Base-by-base conservation (phyloP, 495 filamentous ascomycete species). In the Amniculicola lignicola region DNA sequence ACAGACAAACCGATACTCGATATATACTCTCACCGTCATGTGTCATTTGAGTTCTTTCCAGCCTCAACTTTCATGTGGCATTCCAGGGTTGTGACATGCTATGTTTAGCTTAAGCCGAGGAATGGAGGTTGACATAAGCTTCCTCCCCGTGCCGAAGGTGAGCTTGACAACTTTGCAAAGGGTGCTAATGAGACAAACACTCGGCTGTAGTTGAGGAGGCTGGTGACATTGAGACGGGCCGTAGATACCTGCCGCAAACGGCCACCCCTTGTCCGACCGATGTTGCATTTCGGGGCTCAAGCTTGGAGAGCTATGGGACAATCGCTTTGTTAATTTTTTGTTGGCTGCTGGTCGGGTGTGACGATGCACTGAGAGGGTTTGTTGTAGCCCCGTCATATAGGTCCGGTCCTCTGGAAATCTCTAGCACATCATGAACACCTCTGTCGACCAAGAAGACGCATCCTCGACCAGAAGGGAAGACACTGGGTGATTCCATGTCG, bases 1-100 rank as follows among this genome's bases (percentile, higher is more conserved):
- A 39, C 22, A 39, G 15, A 50, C 57, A 50, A 65, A 45, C 51
- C 50, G 54, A 52, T 59, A 57, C 61, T 52, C 51, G 61, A 64
- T 65, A 65, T 65, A 61, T 58, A 65, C 46, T 28, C 16, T 23
- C 21, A 18, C 42, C 43, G 40, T 43, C 21, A 37, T 38, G 35
- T 22, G 23, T n/a, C 5, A 10, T 22, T 16, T 37, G 41, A 61
- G 51, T 64, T 55, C 56, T 35, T 59, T 39, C 61, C 61, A 60
- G 56, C 61, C 55, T 52, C 51, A 14, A 31, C 28, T 31, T 52
- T 58, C 24, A 46, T 15, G 15, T 18, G 33, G 40, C 61, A 59
- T 59, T 59, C 55, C 40, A 24, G 29, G 29, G 43, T n/a, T 45
- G 44, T 15, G 19, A 38, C n/a, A 9, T 50, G 21, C 56, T 57